Percentiles rank a stretch among this genome's conserved stretches.
Conservation (phyloP, 306 rosid genomes). For the Vigna angularis region DNA sequence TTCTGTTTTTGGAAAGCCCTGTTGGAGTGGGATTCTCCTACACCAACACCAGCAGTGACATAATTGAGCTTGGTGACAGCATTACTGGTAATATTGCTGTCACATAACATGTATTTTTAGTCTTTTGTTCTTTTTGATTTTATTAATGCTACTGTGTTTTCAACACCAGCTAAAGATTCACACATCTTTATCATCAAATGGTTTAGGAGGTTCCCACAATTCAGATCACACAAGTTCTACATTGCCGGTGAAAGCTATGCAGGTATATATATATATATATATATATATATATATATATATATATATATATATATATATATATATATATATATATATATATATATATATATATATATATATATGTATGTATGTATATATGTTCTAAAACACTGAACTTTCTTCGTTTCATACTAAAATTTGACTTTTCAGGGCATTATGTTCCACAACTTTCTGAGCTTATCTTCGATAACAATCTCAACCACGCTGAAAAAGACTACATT, state of each 20-base stretch:
- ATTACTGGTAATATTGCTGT: slow-evolving; percentile 60
- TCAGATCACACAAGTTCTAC: slow-evolving; percentile 77
- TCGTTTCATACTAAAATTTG: neutral
- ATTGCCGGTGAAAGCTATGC: slow-evolving; percentile 95
- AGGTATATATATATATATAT: slow-evolving; percentile 45
- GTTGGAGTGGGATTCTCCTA: slow-evolving; percentile 93
- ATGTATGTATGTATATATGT: too few relatives aligned
- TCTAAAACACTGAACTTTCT: neutral
- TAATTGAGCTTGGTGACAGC: slow-evolving; percentile 64
- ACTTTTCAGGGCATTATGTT: slow-evolving; percentile 80
- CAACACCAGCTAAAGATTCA: slow-evolving; percentile 73
- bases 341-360: too few relatives aligned
- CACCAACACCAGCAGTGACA: slow-evolving; percentile 70
- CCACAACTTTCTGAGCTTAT: slow-evolving; percentile 83
- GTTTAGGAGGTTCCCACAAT: slow-evolving; percentile 81
- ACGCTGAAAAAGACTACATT: slow-evolving; percentile 48
- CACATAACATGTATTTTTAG: neutral
- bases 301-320: neutral
- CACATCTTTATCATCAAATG: slow-evolving; percentile 70
- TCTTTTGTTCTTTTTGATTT: neutral
- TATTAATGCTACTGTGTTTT: neutral
- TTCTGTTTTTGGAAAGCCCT: slow-evolving; percentile 84
- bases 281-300: too few relatives aligned
- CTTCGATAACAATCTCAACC: slow-evolving; percentile 50
- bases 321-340: slow-evolving; percentile 35